Conservation (phyloP, 1,284 basidiomycete species). For the Inonotus obliquus region DNA sequence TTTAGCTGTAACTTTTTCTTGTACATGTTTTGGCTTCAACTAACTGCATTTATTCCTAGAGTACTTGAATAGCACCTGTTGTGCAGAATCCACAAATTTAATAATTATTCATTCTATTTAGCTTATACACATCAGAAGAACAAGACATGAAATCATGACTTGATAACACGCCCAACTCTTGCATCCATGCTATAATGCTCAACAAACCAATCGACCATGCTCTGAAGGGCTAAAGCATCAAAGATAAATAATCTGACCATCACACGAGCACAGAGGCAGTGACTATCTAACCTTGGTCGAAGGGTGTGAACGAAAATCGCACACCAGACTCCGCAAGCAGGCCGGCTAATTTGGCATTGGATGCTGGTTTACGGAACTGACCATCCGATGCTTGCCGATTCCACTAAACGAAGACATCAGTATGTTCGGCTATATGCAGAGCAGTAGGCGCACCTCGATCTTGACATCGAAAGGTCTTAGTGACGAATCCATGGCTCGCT, state of each 20-base stretch:
- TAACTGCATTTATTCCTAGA: too few species aligned
- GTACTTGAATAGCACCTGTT: too few species aligned
- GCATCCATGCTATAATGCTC: slow-evolving; percentile 58
- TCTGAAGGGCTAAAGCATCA: slow-evolving; percentile 50
- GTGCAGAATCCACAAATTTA: too few species aligned
- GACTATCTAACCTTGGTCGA: slow-evolving; percentile 54
- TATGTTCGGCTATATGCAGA: neutral
- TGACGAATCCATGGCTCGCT: slow-evolving; percentile 36
- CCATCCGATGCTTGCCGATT: slow-evolving; percentile 51
- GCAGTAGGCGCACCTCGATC: neutral
- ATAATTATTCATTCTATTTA: too few species aligned
- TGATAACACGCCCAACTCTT: neutral
- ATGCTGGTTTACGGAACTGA: slow-evolving; percentile 92
- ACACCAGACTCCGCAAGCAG: slow-evolving; percentile 46
- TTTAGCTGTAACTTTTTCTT: too few species aligned
- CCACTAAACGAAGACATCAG: slow-evolving; percentile 43
- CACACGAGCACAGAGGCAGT: neutral
- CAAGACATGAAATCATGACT: neutral
- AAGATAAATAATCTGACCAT: neutral
- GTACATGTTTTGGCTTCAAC: too few species aligned
- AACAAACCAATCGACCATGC: slow-evolving; percentile 77
- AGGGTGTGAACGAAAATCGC: slow-evolving; percentile 81
- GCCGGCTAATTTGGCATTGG: slow-evolving; percentile 74
- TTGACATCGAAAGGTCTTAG: slow-evolving; percentile 12
- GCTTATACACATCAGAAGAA: too few species aligned